Evolutionary conservation across 2,329 filamentous ascomycete species (phyloP).

Genomic region (Aureobasidium sp.): DNA sequence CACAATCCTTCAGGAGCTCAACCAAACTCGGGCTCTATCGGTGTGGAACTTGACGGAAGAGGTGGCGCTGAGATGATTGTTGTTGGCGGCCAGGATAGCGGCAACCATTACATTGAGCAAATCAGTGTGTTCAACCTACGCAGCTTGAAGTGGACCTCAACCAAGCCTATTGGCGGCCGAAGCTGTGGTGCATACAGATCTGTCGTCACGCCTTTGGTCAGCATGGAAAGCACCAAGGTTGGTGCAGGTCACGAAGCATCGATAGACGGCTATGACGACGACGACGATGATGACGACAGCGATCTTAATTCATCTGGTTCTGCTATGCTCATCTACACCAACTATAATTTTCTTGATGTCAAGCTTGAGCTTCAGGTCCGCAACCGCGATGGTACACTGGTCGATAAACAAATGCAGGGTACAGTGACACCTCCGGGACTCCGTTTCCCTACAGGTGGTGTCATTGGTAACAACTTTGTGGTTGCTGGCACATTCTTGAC

Average conservation of each 20-base stretch:
- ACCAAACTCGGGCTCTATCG: constrained; percentile 80
- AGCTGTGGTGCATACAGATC: constrained; percentile 95
- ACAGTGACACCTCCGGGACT: constrained; percentile 83
- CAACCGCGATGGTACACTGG: constrained; percentile 71
- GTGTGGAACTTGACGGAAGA: constrained; percentile 79
- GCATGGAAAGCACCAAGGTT: constrained; percentile 57
- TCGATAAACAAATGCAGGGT: constrained; percentile 83
- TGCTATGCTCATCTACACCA: constrained; percentile 93
- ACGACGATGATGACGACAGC: constrained; percentile 22
- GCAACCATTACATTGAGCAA: constrained; percentile 98
- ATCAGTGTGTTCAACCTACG: constrained; percentile 97
- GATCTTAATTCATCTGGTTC: constrained; percentile 39
- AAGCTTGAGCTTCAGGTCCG: constrained; percentile 91
- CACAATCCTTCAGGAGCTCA: constrained; percentile 80
- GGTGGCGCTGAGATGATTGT: constrained; percentile 97
- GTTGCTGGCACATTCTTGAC: constrained; percentile 96
- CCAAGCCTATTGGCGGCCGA: constrained; percentile 68
- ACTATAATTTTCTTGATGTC: constrained; percentile 97
- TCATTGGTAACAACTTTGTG: constrained; percentile 94
- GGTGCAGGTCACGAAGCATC: constrained; percentile 46
- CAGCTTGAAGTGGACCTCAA: constrained; percentile 92
- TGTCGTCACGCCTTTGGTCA: constrained; percentile 77
- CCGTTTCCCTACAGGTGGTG: constrained; percentile 89
- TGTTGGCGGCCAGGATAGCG: constrained; percentile 90
- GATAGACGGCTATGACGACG: constrained; percentile 31